Base-by-base conservation (phyloP, 1,284 basidiomycete genomes). In the Malassezia vespertilionis region DNA sequence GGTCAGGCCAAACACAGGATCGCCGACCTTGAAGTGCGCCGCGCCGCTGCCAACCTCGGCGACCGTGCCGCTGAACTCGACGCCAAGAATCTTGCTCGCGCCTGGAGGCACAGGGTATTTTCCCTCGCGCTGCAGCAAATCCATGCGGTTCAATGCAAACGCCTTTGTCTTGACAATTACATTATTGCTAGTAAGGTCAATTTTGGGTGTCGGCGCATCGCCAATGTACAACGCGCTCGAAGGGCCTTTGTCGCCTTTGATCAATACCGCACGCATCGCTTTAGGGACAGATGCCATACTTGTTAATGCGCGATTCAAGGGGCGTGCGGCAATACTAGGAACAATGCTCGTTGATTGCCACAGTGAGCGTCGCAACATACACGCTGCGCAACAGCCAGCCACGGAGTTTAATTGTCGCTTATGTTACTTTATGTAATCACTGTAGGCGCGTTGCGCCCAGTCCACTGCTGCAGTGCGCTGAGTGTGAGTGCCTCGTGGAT, bases 391-490 rank as follows among this genome's bases (percentile, higher is more conserved):
- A 11, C 12, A 15, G 30, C 30, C 30, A 31, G 30, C 12, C n/a
- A n/a, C n/a, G n/a, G n/a, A n/a, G n/a, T n/a, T n/a, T n/a, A n/a
- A n/a, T n/a, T n/a, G n/a, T n/a, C n/a, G n/a, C n/a, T n/a, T n/a
- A n/a, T n/a, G n/a, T n/a, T n/a, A n/a, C n/a, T n/a, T n/a, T n/a
- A 40, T 9, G 91, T 97, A 72, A 97, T 96, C 53, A 96, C 91
- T 42, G 88, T 91, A 28, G 91, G 91, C 77, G 89, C 78, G 46
- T 89, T 82, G 54, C 86, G 75, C 40, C 83, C 82, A 58, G 91
- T 79, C 74, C 82, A 86, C 72, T 87, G 79, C 72, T 83, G 81
- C 72, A 99, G 75, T 84, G 84, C 74, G 81, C 83, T 52, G 86
- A 76, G 34, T 61, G 79, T 76, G 47, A 97, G 74, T 23, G 93